Base-by-base conservation (phyloP, 139 green algal species). In the Edaphochlamys debaryana region DNA sequence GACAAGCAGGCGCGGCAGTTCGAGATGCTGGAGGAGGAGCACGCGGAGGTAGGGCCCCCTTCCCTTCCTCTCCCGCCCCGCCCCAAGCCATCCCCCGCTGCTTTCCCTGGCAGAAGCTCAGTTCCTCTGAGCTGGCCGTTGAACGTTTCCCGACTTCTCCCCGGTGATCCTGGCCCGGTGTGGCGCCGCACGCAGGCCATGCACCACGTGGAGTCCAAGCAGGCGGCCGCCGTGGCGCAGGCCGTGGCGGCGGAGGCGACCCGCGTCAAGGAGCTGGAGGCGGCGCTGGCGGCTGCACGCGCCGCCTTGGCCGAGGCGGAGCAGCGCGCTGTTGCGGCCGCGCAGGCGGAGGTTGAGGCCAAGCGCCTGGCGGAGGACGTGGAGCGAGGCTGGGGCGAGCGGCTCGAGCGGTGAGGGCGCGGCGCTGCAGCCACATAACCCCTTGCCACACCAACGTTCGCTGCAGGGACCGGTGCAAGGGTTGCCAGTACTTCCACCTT, bases 1-100 rank as follows among this genome's bases (percentile, higher is more conserved):
- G 67, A 74, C 50, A 79, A 70, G 54, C 54, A 84, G 56, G 74
- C 73, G 2, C 42, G 66, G 29, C 66, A 83, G 41, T 62, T 87
- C 17, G 67, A 67, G 15, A 69, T 38, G 20, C 41, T 80, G 1
- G 67, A 86, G 56, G 41, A 58, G 38, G 69, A 86, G 79, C 79
- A 86, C 30, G 45, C n/a, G 32, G 5, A 38, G 56, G 56, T 66
- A 27, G 54, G 54, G 54, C 4, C 27, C n/a, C n/a, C n/a, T n/a
- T n/a, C n/a, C n/a, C n/a, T n/a, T n/a, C n/a, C n/a, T n/a, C n/a
- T n/a, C n/a, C n/a, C n/a, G n/a, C n/a, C n/a, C n/a, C n/a, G n/a
- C n/a, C n/a, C n/a, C n/a, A n/a, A n/a, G n/a, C n/a, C n/a, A n/a
- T n/a, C n/a, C n/a, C n/a, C n/a, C n/a, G n/a, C n/a, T n/a, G n/a